Conservation (phyloP, 78 protist genomes). For the slime mould (Dictyostelium discoideum) region dicty_2.7 NC_007091.3:2355501-2356000, state of each 20-base stretch:
- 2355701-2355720: not conserved
- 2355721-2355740: not conserved
- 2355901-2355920: not conserved
- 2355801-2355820: not conserved
- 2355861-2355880: not conserved
- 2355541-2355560: not conserved
- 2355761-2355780: too few species aligned
- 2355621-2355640: not conserved
- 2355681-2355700: not conserved
- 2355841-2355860: not conserved
- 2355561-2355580: not conserved
- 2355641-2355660: not conserved
- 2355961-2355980: not conserved
- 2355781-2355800: not conserved
- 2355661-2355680: not conserved
- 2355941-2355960: not conserved
- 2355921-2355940: too few species aligned
- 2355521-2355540: not conserved
- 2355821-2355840: not conserved
- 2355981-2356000: too few species aligned
- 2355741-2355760: not conserved
- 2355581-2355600: not conserved
- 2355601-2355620: not conserved
- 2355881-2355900: not conserved
- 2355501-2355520: not conserved